Evolutionary conservation across 805 yeast species (phyloP), one percentile per base, ranked within the genome.

Genomic region (Blastobotrys robertii): DNA sequence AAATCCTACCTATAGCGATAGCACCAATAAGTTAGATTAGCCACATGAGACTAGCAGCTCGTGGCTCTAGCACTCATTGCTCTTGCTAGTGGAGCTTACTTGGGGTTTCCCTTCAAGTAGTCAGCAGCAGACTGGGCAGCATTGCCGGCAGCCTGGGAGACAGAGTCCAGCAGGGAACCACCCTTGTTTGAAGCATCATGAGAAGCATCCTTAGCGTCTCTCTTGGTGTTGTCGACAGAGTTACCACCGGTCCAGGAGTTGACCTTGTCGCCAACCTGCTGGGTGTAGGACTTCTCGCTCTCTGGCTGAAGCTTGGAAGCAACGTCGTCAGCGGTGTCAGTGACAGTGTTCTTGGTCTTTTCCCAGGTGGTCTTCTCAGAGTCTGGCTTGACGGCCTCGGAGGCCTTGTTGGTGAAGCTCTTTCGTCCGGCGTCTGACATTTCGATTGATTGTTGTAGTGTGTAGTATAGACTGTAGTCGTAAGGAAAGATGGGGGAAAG

Each of bases 351-450:
- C 71, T 81, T 81, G 52, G 79, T 79, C 67, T 81, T 69, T 57
- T 83, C 81, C 42, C 67, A 62, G 57, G 67, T 64, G 32, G 79
- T 55, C 69, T 86, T 86, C 64, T 81, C 73, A 45, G 74, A 64
- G 50, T 85, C 80, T 51, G 94, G 94, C 52, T 74, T 81, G 35
- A 81, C 47, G 35, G 73, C 57, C 70, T 85, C 94, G 42, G 72
- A 45, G 53, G 74, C 66, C 66, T 84, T 83, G 62, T 81, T 81
- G 51, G 78, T 53, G 59, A 85, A 72, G 61, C 74, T 67, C 69
- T 86, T 85, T 81, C 95, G 82, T 57, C 82, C 84, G 48, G 72
- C 59, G 39, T 47, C 49, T 43, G 49, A 39, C 50, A 48, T 47
- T 34, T 22, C 44, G 39, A 16, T 10, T 38, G 43, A n/a, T 19